Evolutionary conservation across 306 rosid genomes (phyloP).

Genomic region (Trifolium pratense): DNA sequence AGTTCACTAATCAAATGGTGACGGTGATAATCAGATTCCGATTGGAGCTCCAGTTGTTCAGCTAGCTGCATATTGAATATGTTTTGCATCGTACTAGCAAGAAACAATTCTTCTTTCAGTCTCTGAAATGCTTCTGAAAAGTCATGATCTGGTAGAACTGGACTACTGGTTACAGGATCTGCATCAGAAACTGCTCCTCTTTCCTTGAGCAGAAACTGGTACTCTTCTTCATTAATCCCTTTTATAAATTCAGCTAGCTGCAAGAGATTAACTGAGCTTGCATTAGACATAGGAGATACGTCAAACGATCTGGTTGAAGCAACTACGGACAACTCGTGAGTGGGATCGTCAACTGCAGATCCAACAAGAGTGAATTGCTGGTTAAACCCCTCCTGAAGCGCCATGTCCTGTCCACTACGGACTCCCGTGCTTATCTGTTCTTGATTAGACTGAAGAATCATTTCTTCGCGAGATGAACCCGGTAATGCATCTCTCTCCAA

Average conservation of each 20-base stretch:
- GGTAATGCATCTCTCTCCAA: constrained; percentile 39
- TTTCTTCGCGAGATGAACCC: constrained; percentile 47
- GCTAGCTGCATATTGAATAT: constrained; percentile 62
- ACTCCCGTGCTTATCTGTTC: constrained; percentile 40
- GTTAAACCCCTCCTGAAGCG: constrained; percentile 41
- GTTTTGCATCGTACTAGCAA: constrained; percentile 64
- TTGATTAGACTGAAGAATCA: constrained; percentile 49
- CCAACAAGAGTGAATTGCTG: constrained; percentile 45
- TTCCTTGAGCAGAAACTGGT: constrained; percentile 53
- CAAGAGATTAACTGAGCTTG: constrained; percentile 51
- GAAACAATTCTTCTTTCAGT: constrained; percentile 77
- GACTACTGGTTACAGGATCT: constrained; percentile 43
- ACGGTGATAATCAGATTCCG: constrained; percentile 59
- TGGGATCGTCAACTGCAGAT: constrained; percentile 40
- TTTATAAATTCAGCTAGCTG: constrained; percentile 62
- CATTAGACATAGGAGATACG: constrained; percentile 52
- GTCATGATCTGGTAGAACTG: constrained; percentile 41
- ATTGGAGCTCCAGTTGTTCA: constrained; percentile 65
- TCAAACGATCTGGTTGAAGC: constrained; percentile 39
- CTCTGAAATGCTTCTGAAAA: constrained; percentile 58
- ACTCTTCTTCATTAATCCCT: constrained; percentile 68
- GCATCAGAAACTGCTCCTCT: constrained; percentile 50
- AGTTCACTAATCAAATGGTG: constrained; percentile 55
- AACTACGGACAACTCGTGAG: no score
- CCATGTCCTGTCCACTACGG: constrained; percentile 39